A percentile compares a stretch with the other conserved stretches of the same genome.
These are phyloP conservation scores for Zasmidium angulare DNA, from an alignment of 2,329 filamentous ascomycete genomes.

Conservation along the genomic window DNA sequence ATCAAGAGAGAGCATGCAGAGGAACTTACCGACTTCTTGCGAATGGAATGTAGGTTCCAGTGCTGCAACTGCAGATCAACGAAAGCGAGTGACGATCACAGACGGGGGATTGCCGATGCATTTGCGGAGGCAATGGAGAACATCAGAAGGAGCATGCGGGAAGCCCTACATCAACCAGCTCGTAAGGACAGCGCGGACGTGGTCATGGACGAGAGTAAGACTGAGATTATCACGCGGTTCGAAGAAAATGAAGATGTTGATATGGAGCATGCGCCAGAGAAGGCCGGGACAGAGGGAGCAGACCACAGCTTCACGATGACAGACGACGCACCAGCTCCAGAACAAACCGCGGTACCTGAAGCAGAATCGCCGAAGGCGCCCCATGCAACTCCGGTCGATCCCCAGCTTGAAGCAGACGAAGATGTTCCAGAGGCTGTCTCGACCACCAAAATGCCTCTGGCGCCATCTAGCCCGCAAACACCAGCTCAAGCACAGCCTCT, in stretches of 20 bases:
- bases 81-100: constrained; percentile 36
- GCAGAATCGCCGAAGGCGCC: constrained; percentile 22
- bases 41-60: constrained; percentile 69
- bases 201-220: constrained; percentile 10
- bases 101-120: constrained; percentile 11
- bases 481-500: constrained; percentile 25
- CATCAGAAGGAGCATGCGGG: constrained; percentile 24
- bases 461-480: constrained; percentile 43
- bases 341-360: constrained; percentile 2
- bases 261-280: constrained; percentile 13
- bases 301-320: constrained; percentile 30
- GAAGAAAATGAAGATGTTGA: constrained; percentile 15
- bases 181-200: constrained; percentile 7
- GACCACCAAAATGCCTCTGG: constrained; percentile 22
- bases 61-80: constrained; percentile 60
- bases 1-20: constrained; percentile 66
- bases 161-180: constrained; percentile 57
- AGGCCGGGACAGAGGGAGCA: constrained; percentile 14
- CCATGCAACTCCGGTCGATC: constrained; percentile 19
- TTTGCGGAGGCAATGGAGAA: constrained; percentile 20
- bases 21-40: constrained; percentile 73
- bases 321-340: constrained; percentile 15
- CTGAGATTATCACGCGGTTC: neutral
- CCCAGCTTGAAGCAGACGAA: constrained; percentile 9
- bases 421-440: constrained; percentile 6